Conservation (phyloP, 805 yeast species). For the Pichia occidentalis region DNA sequence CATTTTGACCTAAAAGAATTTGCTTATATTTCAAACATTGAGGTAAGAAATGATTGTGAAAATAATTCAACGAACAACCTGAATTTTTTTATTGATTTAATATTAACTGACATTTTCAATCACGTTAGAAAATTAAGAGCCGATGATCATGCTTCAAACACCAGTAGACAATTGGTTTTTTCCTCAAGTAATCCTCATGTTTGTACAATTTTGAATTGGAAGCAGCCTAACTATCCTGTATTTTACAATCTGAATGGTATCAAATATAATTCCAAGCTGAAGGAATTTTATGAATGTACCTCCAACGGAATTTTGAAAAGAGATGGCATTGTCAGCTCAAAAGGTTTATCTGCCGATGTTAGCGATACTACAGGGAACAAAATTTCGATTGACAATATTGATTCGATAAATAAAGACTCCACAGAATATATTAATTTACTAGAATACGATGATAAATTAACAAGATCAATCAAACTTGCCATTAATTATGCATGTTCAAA, state of each 20-base stretch:
- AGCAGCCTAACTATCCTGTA: slow-evolving; percentile 96
- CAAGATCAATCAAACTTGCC: slow-evolving; percentile 75
- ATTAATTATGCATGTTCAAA: slow-evolving; percentile 73
- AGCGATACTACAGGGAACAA: slow-evolving; percentile 9
- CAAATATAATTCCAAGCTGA: slow-evolving; percentile 26
- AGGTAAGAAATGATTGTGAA: slow-evolving; percentile 8
- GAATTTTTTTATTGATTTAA: slow-evolving; percentile 69
- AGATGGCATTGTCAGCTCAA: too few species aligned
- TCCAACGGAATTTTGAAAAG: slow-evolving; percentile 34
- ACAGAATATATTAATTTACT: slow-evolving; percentile 28
- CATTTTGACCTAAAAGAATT: slow-evolving; percentile 24
- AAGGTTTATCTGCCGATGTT: neutral
- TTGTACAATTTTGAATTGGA: slow-evolving; percentile 96
- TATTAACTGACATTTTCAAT: slow-evolving; percentile 64
- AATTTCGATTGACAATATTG: slow-evolving; percentile 31
- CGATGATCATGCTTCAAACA: slow-evolving; percentile 23
- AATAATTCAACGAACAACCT: slow-evolving; percentile 33
- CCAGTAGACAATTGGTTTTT: slow-evolving; percentile 67
- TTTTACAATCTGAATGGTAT: slow-evolving; percentile 76
- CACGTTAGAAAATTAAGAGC: slow-evolving; percentile 55
- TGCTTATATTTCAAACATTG: slow-evolving; percentile 17
- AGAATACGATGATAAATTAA: slow-evolving; percentile 36
- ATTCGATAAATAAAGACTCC: slow-evolving; percentile 32
- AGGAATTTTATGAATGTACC: slow-evolving; percentile 32
- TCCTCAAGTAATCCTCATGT: slow-evolving; percentile 81